phyloP scores from a whole-genome alignment of 148 eudicot species.

The Selenicereus undatus region DNA sequence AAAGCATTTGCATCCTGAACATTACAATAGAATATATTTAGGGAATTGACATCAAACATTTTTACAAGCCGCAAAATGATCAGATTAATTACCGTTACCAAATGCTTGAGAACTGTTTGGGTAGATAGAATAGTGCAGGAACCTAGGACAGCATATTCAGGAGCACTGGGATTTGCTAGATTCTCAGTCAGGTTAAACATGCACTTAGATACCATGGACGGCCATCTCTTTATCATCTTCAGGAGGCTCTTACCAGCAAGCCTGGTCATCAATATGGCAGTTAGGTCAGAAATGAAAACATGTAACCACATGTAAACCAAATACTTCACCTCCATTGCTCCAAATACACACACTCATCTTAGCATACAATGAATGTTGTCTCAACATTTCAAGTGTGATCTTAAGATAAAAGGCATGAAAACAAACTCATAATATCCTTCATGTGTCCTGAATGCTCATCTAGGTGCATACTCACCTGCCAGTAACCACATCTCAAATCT shows the following conservation, averaged over 20 bases:
- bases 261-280: constrained; percentile 40
- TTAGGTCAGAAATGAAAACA: constrained; percentile 12
- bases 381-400: no score
- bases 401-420: no score
- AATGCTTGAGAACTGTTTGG: constrained; percentile 80
- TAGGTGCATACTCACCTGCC: no score
- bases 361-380: no score
- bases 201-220: constrained; percentile 70
- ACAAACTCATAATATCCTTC: no score
- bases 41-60: constrained; percentile 10
- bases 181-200: constrained; percentile 60
- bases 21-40: constrained; percentile 13
- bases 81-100: constrained; percentile 55
- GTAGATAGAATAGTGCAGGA: constrained; percentile 86
- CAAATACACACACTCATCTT: no score
- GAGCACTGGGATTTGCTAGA: constrained; percentile 58
- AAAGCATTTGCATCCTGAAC: constrained; percentile 74
- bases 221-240: constrained; percentile 95
- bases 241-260: constrained; percentile 85
- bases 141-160: constrained; percentile 84
- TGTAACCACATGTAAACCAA: neutral
- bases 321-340: no score
- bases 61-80: constrained; percentile 10
- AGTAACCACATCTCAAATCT: no score
- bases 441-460: no score